Evolutionary conservation across 1,139 yeast species (phyloP).

Genomic region (Yamadazyma sp.): DNA sequence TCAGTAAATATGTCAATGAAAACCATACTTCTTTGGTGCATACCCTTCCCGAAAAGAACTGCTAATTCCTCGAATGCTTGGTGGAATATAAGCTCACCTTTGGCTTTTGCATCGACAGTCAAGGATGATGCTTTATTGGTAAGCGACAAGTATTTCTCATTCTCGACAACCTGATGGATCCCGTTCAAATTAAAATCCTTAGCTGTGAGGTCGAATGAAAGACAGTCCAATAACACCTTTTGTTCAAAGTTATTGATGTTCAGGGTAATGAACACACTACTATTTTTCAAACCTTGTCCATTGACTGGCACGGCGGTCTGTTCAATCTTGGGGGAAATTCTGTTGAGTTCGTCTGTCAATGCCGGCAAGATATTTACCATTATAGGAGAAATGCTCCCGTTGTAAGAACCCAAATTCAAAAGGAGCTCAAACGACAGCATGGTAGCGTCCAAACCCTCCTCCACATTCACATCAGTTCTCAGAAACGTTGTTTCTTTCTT

Average conservation of each 20-base stretch:
- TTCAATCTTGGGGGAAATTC: background rate
- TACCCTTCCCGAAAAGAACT: conserved; percentile 6
- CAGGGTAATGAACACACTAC: conserved; percentile 8
- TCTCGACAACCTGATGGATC: conserved; percentile 6
- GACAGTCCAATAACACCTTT: conserved; percentile 13
- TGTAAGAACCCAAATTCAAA: conserved; percentile 22
- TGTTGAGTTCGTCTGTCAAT: conserved; percentile 2
- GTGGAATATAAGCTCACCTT: background rate
- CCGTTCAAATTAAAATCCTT: conserved; percentile 8
- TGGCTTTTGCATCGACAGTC: background rate
- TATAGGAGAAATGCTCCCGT: conserved; percentile 23
- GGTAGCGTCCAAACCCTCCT: conserved; percentile 14
- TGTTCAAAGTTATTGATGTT: conserved; percentile 18
- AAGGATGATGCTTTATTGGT: conserved; percentile 4
- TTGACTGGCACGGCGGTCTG: background rate
- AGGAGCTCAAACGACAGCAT: conserved; percentile 16
- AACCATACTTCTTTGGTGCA: conserved; percentile 1
- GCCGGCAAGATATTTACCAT: conserved; percentile 14
- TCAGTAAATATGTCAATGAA: conserved; percentile 7
- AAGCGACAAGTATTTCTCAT: conserved; percentile 5
- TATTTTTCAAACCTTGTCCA: background rate
- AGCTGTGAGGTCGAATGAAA: conserved; percentile 11
- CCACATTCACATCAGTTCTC: conserved; percentile 9
- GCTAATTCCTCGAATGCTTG: conserved; percentile 5
- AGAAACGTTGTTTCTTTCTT: conserved; percentile 10